These are phyloP conservation scores for Pestalotiopsis fici DNA, from an alignment of 2,329 filamentous ascomycete genomes.

Conservation along the genomic window DNA sequence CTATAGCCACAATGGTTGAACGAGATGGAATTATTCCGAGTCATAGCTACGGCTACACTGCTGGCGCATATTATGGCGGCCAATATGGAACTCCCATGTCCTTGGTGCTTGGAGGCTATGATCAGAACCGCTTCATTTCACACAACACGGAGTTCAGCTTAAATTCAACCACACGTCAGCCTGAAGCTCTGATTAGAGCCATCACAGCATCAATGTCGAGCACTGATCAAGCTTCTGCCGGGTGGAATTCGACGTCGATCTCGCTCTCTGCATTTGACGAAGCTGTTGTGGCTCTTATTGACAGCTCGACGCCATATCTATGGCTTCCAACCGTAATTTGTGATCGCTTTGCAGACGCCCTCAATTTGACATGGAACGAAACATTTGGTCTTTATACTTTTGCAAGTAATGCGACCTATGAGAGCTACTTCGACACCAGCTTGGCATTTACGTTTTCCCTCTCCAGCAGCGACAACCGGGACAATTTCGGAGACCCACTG, in stretches of 20 bases:
- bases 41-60: slow-evolving; percentile 75
- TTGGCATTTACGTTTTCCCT: slow-evolving; percentile 60
- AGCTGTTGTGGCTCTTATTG: slow-evolving; percentile 56
- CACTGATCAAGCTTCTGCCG: slow-evolving; percentile 27
- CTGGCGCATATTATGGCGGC: slow-evolving; percentile 69
- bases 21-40: slow-evolving; percentile 64
- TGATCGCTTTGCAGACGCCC: slow-evolving; percentile 61
- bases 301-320: slow-evolving; percentile 65
- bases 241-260: slow-evolving; percentile 40
- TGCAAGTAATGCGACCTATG: slow-evolving; percentile 55
- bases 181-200: slow-evolving; percentile 61
- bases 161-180: slow-evolving; percentile 54
- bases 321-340: slow-evolving; percentile 65
- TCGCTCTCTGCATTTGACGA: slow-evolving; percentile 46
- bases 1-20: slow-evolving; percentile 60
- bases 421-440: slow-evolving; percentile 42
- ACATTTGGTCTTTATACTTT: slow-evolving; percentile 66
- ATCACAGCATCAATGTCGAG: slow-evolving; percentile 43
- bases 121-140: slow-evolving; percentile 59
- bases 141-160: slow-evolving; percentile 63
- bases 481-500: slow-evolving; percentile 52
- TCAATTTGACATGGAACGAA: slow-evolving; percentile 67
- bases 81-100: slow-evolving; percentile 49
- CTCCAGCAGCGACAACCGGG: slow-evolving; percentile 54
- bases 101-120: slow-evolving; percentile 71